Base-by-base conservation (phyloP, 176 grass and related monocot species). In the Aegilops sharonensis region DNA sequence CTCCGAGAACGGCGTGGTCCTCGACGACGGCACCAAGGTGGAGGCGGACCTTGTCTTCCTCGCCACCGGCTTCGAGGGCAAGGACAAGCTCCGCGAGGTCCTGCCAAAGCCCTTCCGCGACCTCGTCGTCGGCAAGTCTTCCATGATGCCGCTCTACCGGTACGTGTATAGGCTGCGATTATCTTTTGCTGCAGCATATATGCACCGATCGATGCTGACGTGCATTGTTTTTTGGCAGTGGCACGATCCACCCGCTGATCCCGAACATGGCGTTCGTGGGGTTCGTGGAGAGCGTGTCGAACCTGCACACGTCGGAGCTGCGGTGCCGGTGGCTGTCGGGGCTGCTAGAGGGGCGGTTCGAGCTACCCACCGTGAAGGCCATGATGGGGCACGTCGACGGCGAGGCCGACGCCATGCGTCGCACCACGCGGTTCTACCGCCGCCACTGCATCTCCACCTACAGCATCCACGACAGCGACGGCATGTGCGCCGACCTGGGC, bases 401-500 rank as follows among this genome's bases (percentile, higher is more conserved):
- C 34, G 97, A 99, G 92, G 81, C 90, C 17, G 94, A 92, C 34
- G 94, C 90, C 47, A 99, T 99, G 97, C 88, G 83, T 23, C 90
- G 92, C 57, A 99, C 97, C 9, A 99, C 97, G 63, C 24, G 94
- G 25, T 99, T 99, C 93, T 99, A 96, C 87, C 89, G 91, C 71
- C 97, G 97, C 52, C 97, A 99, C 68, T 99, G 97, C 94, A 99
- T 99, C 83, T 99, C 97, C 79, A 99, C 94, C n/a, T 99, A 93
- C 88, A 99, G 97, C 90, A 99, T 99, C 92, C 81, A 89, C 50
- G 93, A 99, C 90, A 99, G 97, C 87, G 97, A 99, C 86, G 94
- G 87, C 39, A 99, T 99, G 91, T 96, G 94, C 82, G 75, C 83
- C 0, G 97, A 99, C 78, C 95, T 99, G 60, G 97, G 97, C 1